A percentile compares a stretch with the other conserved stretches of the same genome.
These are phyloP conservation scores for Saccharomycopsis sp. DNA, from an alignment of 805 yeast species.

Conservation along the genomic window DNA sequence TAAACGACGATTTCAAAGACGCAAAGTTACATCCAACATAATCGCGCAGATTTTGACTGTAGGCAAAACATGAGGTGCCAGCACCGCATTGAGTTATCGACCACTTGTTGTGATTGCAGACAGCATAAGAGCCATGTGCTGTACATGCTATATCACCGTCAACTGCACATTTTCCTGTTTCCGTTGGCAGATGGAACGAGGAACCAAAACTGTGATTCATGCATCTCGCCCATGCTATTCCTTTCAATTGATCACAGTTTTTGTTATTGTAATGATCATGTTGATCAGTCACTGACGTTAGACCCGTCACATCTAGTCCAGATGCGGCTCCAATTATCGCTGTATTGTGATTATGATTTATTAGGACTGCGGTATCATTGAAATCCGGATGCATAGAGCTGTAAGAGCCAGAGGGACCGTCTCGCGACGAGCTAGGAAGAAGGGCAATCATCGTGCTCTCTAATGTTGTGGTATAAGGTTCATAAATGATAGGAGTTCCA, in stretches of 20 bases:
- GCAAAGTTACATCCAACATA: slow-evolving; percentile 43
- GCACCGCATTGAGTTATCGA: slow-evolving; percentile 49
- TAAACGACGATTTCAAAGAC: slow-evolving; percentile 25
- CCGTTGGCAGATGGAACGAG: slow-evolving; percentile 32
- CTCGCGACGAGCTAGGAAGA: not conserved
- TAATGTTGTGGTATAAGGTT: not conserved
- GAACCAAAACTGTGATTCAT: slow-evolving; percentile 42
- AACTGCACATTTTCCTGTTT: slow-evolving; percentile 13
- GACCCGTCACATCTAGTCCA: not conserved
- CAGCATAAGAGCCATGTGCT: slow-evolving; percentile 43
- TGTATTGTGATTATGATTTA: not conserved
- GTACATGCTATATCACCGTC: slow-evolving; percentile 50
- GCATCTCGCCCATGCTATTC: slow-evolving; percentile 37
- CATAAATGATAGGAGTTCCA: not conserved
- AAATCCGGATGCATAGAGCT: not conserved
- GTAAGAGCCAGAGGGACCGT: not conserved
- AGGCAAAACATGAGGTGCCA: slow-evolving; percentile 59
- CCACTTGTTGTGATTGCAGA: slow-evolving; percentile 55
- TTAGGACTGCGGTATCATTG: not conserved
- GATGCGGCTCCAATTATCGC: not conserved
- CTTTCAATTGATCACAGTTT: slow-evolving; percentile 28
- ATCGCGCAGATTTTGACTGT: slow-evolving; percentile 31
- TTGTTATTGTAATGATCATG: not conserved
- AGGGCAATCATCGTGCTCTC: not conserved
- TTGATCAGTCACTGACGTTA: not conserved